Base-by-base conservation (phyloP, 805 yeast genomes). In the Brettanomyces naardenensis region DNA sequence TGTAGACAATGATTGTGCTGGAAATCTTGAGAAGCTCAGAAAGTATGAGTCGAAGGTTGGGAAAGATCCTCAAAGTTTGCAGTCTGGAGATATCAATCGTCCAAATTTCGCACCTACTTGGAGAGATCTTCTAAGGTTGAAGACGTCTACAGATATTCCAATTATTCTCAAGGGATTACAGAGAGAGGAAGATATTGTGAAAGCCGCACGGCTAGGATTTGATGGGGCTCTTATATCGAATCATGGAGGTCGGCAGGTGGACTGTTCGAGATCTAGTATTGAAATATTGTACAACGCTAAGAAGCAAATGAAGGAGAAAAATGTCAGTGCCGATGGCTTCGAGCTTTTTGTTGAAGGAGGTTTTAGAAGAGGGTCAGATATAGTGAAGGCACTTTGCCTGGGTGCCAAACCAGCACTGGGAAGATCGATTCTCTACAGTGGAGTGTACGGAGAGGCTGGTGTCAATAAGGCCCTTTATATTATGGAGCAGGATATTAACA, bases 351-450 rank as follows among this genome's bases (percentile, higher is more conserved):
- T 84, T 21, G 92, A 84, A 51, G 92, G 94, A 36, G 92, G 92
- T 27, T 66, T 83, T 20, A 68, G 87, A 44, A 68, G 90, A 48
- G 92, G 84, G 9, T 73, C 87, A 4, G 94, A 84, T 52, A 61
- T 84, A n/a, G 48, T 83, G 36, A 83, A 84, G 51, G 90, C 92
- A 0, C 55, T 84, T 11, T 77, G 85, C 41, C 64, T 83, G 4
- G 94, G 92, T 9, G 92, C 90, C 22, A n/a, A n/a, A n/a, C n/a
- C n/a, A n/a, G n/a, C n/a, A n/a, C 54, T 83, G 22, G 92, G 94
- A 5, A 65, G 92, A 43, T 86, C 90, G 2, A 81, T 82, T 58
- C 52, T 83, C 20, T 84, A 80, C 51, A 71, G 80, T 77, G 69
- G 83, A n/a, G 68, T 84, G 0, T 84, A 82, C 44, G 92, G 92